Evolutionary conservation across 2,329 filamentous ascomycete species (phyloP).

Genomic region (Metarhizium robertsii): DNA sequence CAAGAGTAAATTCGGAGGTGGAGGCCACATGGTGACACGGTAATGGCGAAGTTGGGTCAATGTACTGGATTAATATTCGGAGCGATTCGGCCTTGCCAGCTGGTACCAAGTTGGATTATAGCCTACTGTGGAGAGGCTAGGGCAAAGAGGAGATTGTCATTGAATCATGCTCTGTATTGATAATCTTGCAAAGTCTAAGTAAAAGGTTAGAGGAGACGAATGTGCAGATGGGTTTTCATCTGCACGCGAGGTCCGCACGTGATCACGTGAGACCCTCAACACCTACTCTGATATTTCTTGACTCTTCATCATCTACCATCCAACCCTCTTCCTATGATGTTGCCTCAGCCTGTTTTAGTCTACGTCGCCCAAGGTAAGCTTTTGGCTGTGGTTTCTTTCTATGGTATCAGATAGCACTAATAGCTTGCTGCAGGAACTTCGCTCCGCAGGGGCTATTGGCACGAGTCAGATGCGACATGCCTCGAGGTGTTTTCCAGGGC

Average conservation of each 20-base stretch:
- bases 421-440: conserved; percentile 5
- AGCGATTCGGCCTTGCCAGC: not conserved
- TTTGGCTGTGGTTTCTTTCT: not conserved
- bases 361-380: conserved; percentile 8
- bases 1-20: too few species aligned
- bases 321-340: conserved; percentile 6
- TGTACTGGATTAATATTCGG: not conserved
- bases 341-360: conserved; percentile 7
- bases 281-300: not conserved
- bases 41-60: not conserved
- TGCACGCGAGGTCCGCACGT: too few species aligned
- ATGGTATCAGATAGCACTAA: conserved; percentile 4
- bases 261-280: too few species aligned
- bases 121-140: not conserved
- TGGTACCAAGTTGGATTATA: not conserved
- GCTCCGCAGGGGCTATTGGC: conserved; percentile 6
- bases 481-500: conserved; percentile 7
- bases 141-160: too few species aligned
- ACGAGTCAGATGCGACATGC: conserved; percentile 5
- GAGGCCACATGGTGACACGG: conserved; percentile 9
- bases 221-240: too few species aligned
- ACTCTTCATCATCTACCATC: conserved; percentile 2
- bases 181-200: too few species aligned
- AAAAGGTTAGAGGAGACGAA: too few species aligned
- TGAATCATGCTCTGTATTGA: too few species aligned